Evolutionary conservation across 116 monocot species (phyloP).

Genomic region (Thalassia testudinum): DNA sequence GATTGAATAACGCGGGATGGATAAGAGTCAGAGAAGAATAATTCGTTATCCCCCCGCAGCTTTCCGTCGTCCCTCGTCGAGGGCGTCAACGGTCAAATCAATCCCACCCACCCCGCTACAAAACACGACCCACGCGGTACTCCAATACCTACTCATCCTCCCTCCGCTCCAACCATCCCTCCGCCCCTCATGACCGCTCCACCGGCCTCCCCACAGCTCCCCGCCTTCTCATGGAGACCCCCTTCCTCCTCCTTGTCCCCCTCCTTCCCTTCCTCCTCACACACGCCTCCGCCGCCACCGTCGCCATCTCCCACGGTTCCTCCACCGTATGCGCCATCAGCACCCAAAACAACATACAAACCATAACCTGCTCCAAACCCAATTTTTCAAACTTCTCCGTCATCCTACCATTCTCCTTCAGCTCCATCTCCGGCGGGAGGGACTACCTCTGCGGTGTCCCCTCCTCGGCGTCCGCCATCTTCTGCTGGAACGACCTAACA

Average conservation of each 20-base stretch:
- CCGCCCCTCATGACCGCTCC: too few species aligned
- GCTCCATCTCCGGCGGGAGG: constrained; percentile 48
- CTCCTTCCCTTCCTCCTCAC: background rate
- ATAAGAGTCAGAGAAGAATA: too few species aligned
- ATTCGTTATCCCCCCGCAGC: too few species aligned
- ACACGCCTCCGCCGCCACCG: constrained; percentile 21
- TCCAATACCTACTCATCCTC: too few species aligned
- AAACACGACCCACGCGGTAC: too few species aligned
- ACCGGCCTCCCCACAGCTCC: too few species aligned
- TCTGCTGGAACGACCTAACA: constrained; percentile 40
- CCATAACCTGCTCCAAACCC: constrained; percentile 3
- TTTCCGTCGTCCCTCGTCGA: too few species aligned
- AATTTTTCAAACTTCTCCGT: constrained; percentile 8
- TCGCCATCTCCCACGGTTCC: constrained; percentile 24
- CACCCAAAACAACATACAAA: background rate
- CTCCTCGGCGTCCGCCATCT: constrained; percentile 25
- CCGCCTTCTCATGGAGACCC: too few species aligned
- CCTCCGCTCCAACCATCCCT: too few species aligned
- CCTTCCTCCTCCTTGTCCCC: background rate
- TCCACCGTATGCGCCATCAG: constrained; percentile 35
- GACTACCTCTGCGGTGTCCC: constrained; percentile 48
- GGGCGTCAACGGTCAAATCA: too few species aligned
- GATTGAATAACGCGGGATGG: too few species aligned
- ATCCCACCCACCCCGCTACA: too few species aligned
- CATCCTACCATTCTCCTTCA: constrained; percentile 38